Evolutionary conservation across 2,329 filamentous ascomycete genomes (phyloP), one percentile per base, ranked within the genome.

Genomic region (Curvularia sp.): DNA sequence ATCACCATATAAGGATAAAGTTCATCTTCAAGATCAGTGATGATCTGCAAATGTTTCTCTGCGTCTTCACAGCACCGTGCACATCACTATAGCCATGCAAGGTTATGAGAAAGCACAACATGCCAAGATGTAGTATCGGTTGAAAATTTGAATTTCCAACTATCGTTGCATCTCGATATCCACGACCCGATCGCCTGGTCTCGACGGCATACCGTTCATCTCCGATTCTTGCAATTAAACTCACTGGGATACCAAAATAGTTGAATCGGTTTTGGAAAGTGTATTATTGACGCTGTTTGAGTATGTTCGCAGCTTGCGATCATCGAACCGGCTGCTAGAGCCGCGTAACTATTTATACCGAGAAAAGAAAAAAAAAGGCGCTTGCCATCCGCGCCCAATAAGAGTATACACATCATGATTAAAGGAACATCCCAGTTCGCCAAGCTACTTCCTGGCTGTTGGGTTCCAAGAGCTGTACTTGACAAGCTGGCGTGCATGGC

Each of bases 391-490:
- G 48, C 35, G 35, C 22, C 48, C n/a, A n/a, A 26, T 13, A n/a
- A 20, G 46, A 22, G 28, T 50, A 50, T 50, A 39, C 24, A 41
- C 33, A 41, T 28, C 28, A 47, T 50, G 12, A 49, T 49, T 35
- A 49, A 1, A 48, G 30, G 20, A 20, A n/a, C 39, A 24, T 26
- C 7, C 33, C 13, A 28, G 22, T 20, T 24, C 8, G 33, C 35
- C 22, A 46, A 38, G 33, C 55, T 63, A 75, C 57, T 64, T 74
- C 56, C 78, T 68, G 28, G 77, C 76, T 2, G 81, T 83, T n/a
- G 81, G 79, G 61, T 83, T 82, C 81, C 80, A 82, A 15, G 75
- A 77, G 54, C 75, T 78, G 61, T 82, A 82, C 53, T 73, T 77
- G 52, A 80, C 78, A 31, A 81, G 66, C 63, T 82, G 79, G 60